Conservation (phyloP, 1,284 basidiomycete species). For the Pseudozyma sp. region DNA sequence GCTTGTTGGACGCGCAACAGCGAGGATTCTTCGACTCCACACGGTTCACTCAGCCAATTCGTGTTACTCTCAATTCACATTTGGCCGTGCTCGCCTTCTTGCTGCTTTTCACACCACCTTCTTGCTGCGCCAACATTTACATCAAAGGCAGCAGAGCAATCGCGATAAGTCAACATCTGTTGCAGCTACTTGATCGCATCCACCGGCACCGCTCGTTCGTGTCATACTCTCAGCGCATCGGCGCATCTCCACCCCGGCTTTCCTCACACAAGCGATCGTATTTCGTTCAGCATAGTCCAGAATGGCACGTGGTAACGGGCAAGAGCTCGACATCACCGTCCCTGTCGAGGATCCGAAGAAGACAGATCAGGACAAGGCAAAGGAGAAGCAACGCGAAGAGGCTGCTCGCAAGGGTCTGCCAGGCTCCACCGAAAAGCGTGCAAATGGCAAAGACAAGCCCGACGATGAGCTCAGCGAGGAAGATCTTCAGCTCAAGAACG, state of each 20-base stretch:
- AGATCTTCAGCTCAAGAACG: constrained; percentile 90
- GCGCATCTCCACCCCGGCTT: constrained; percentile 1
- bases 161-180: background rate
- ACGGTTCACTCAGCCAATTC: constrained; percentile 6
- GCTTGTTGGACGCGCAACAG: constrained; percentile 39
- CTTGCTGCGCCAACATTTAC: background rate
- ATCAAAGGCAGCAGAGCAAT: background rate
- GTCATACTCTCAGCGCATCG: constrained; percentile 1
- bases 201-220: background rate
- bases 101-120: background rate
- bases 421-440: constrained; percentile 31
- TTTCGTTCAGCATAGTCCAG: constrained; percentile 9
- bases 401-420: constrained; percentile 49
- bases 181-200: background rate
- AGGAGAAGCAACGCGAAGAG: constrained; percentile 51
- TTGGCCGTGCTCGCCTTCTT: constrained; percentile 1
- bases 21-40: constrained; percentile 36
- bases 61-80: constrained; percentile 28
- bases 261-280: background rate
- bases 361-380: constrained; percentile 50
- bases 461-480: constrained; percentile 88
- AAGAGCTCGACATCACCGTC: constrained; percentile 53
- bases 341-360: constrained; percentile 49
- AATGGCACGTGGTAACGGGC: constrained; percentile 53
- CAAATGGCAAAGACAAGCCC: constrained; percentile 72